phyloP scores from a whole-genome alignment of 116 monocot species.

The Thalassia testudinum region DNA sequence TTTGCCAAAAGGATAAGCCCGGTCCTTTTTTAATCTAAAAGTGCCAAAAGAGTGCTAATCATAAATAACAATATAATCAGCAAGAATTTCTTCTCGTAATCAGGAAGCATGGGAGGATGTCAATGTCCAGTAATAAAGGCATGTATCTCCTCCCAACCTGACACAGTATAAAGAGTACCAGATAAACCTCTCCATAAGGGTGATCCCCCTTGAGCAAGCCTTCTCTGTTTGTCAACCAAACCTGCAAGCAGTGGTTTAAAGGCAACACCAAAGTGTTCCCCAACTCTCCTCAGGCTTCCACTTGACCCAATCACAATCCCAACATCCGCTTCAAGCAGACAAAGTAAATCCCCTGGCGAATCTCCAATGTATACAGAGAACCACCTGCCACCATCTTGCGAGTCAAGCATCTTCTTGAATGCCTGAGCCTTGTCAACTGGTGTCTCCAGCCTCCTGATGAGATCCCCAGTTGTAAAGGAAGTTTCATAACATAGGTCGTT shows the following conservation, averaged over 20 bases:
- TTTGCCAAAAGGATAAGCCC: too few species aligned
- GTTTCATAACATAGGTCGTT: slow-evolving; percentile 64
- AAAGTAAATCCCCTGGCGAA: slow-evolving; percentile 79
- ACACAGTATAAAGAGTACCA: slow-evolving; percentile 80
- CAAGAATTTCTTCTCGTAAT: too few species aligned
- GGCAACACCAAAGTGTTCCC: slow-evolving; percentile 50
- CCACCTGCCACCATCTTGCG: slow-evolving; percentile 1
- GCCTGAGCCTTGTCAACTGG: slow-evolving; percentile 54
- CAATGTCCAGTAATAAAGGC: slow-evolving; percentile 27
- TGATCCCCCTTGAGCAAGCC: slow-evolving; percentile 9
- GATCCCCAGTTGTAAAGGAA: slow-evolving; percentile 60
- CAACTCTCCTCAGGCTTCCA: slow-evolving; percentile 58
- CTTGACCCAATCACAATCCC: slow-evolving; percentile 91
- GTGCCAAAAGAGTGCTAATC: too few species aligned
- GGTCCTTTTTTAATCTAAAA: too few species aligned
- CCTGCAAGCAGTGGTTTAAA: slow-evolving; percentile 60
- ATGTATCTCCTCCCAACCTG: slow-evolving; percentile 79
- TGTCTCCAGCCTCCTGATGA: slow-evolving; percentile 52
- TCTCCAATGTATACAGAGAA: slow-evolving; percentile 82
- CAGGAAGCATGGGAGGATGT: too few species aligned
- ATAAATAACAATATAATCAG: too few species aligned
- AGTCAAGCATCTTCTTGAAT: slow-evolving; percentile 36
- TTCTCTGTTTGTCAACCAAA: slow-evolving; percentile 53
- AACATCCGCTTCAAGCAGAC: slow-evolving; percentile 87
- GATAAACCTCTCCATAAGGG: slow-evolving; percentile 29